Conservation (phyloP, 2,329 filamentous ascomycete species). For the Coniochaeta hoffmannii region DNA sequence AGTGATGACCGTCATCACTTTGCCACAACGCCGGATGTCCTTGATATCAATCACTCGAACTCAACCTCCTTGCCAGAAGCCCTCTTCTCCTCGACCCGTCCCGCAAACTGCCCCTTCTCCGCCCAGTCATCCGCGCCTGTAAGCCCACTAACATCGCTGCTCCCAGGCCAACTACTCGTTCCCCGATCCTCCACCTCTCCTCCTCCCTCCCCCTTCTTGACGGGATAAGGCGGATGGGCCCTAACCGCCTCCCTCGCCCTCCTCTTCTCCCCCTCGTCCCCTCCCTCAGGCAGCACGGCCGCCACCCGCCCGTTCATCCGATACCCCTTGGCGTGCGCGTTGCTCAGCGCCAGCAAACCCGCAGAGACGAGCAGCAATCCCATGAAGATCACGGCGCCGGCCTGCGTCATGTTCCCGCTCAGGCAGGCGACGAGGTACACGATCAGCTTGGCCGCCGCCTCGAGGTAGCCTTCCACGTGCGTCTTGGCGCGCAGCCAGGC, state of each 20-base stretch:
- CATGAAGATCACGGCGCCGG: conserved; percentile 43
- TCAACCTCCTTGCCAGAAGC: not conserved
- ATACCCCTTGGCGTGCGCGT: conserved; percentile 38
- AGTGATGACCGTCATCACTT: not conserved
- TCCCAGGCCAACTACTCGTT: not conserved
- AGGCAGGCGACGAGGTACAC: conserved; percentile 51
- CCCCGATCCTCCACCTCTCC: conserved; percentile 2
- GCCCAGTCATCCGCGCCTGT: conserved; percentile 11
- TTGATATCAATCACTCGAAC: not conserved
- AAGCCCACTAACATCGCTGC: conserved; percentile 7
- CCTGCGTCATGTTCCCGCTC: conserved; percentile 46
- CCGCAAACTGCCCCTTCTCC: conserved; percentile 12
- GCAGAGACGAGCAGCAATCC: conserved; percentile 43
- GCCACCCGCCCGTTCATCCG: conserved; percentile 43
- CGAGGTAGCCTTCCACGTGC: conserved; percentile 40
- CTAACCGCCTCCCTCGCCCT: not conserved
- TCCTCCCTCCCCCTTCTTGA: not conserved
- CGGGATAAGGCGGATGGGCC: not conserved
- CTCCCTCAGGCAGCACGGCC: conserved; percentile 20
- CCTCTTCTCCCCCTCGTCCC: not conserved
- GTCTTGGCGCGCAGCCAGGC: conserved; percentile 48
- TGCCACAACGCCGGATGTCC: no score
- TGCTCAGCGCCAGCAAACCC: conserved; percentile 45
- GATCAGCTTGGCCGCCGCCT: conserved; percentile 45
- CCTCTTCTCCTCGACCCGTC: not conserved